phyloP scores from a whole-genome alignment of 108 stramenopile species.

The Epithemia pelagica region DNA sequence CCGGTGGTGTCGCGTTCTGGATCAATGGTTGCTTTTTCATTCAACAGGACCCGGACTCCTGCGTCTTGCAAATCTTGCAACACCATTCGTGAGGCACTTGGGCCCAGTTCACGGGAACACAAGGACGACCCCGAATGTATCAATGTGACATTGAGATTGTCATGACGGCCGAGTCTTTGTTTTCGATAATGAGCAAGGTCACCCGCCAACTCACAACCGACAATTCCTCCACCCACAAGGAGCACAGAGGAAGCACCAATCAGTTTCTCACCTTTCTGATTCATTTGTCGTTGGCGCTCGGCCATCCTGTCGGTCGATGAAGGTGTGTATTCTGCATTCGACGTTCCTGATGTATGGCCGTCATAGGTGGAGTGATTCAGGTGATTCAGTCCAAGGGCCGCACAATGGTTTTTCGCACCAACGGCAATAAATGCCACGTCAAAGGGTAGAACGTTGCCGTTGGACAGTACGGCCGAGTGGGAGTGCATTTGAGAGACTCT shows the following conservation, averaged over 20 bases:
- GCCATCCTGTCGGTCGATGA: background rate
- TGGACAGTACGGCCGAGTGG: background rate
- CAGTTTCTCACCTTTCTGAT: constrained; percentile 9
- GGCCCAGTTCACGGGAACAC: background rate
- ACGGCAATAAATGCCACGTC: constrained; percentile 14
- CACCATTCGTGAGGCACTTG: constrained; percentile 9
- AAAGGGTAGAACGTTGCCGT: constrained; percentile 2
- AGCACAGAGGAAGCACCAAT: constrained; percentile 5
- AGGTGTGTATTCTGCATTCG: too few species aligned
- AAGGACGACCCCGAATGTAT: constrained; percentile 10
- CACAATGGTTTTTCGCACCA: constrained; percentile 3
- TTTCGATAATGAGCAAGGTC: constrained; percentile 7
- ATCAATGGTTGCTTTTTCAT: constrained; percentile 5
- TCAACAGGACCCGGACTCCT: constrained; percentile 16
- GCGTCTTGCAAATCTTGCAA: constrained; percentile 5
- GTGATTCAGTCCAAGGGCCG: constrained; percentile 1
- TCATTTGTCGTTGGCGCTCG: constrained; percentile 3
- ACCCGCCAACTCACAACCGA: constrained; percentile 17
- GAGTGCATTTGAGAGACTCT: background rate
- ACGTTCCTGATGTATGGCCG: too few species aligned
- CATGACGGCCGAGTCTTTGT: background rate
- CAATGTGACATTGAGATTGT: constrained; percentile 6
- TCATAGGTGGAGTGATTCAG: too few species aligned
- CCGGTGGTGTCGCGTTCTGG: background rate
- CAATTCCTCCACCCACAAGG: constrained; percentile 16